Percentiles rank a stretch among this genome's conserved stretches.
Conservation (phyloP, 257 asterid species). For the Marsdenia floribunda region DNA sequence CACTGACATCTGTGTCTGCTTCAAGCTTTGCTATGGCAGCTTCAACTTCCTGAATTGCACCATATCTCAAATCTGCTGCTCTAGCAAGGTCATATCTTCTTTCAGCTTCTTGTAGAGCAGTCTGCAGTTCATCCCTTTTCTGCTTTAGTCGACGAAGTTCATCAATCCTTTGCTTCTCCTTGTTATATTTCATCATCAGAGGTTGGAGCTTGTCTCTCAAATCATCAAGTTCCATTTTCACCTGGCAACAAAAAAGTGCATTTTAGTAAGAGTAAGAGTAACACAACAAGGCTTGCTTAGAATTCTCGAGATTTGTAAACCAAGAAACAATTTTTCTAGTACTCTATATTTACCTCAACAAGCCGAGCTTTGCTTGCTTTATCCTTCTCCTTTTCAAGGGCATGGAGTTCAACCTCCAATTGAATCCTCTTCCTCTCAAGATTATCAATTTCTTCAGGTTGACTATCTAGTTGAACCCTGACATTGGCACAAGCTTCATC, state of each 20-base stretch:
- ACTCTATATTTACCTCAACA: slow-evolving; percentile 22
- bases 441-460: slow-evolving; percentile 35
- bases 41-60: slow-evolving; percentile 84
- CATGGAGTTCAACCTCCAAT: slow-evolving; percentile 28
- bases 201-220: slow-evolving; percentile 90
- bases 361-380: slow-evolving; percentile 39
- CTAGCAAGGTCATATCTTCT: slow-evolving; percentile 89
- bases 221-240: slow-evolving; percentile 78
- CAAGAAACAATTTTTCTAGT: no score
- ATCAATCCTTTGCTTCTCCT: slow-evolving; percentile 77
- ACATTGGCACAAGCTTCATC: slow-evolving; percentile 41
- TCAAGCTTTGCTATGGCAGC: slow-evolving; percentile 68
- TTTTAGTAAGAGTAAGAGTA: background rate
- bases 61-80: slow-evolving; percentile 84
- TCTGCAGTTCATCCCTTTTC: slow-evolving; percentile 58
- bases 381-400: slow-evolving; percentile 38
- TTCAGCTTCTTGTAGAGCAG: slow-evolving; percentile 86
- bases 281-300: background rate
- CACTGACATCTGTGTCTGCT: slow-evolving; percentile 34
- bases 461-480: slow-evolving; percentile 34
- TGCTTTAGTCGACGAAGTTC: slow-evolving; percentile 73
- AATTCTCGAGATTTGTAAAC: background rate
- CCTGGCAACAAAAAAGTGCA: slow-evolving; percentile 28
- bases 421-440: slow-evolving; percentile 34
- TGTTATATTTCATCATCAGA: slow-evolving; percentile 64